A percentile compares a stretch with the other conserved stretches of the same genome.
Conservation (phyloP, 2,329 filamentous ascomycete genomes). For the Pseudogymnoascus sp. region DNA sequence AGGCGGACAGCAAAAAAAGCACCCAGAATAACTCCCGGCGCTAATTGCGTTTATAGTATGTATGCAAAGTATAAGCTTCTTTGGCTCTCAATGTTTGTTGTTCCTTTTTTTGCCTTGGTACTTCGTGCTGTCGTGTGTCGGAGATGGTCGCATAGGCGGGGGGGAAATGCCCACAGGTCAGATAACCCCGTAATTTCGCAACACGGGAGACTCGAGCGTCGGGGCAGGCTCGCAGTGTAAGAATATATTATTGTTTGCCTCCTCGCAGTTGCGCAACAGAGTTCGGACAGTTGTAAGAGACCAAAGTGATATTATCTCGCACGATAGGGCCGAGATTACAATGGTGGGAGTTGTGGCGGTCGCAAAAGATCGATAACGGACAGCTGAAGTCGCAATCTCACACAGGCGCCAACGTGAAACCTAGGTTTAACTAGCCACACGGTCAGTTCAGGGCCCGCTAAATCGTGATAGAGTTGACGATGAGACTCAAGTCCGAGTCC, state of each 20-base stretch:
- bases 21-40: not conserved
- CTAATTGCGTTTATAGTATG: conserved; percentile 2
- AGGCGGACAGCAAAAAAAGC: not conserved
- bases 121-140: not conserved
- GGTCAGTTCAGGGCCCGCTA: not conserved
- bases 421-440: not conserved
- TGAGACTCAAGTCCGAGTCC: not conserved
- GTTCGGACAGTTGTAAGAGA: not conserved
- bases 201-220: not conserved
- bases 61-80: not conserved
- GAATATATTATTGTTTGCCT: not conserved
- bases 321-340: not conserved
- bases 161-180: not conserved
- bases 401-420: not conserved
- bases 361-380: not conserved
- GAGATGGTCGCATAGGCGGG: not conserved
- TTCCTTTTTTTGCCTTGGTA: not conserved
- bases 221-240: not conserved
- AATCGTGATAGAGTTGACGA: not conserved
- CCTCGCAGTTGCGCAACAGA: not conserved
- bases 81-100: not conserved
- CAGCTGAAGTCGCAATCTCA: conserved; percentile 1
- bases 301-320: not conserved
- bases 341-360: not conserved
- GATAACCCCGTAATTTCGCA: not conserved